phyloP scores from a whole-genome alignment of 768 basidiomycete species.

The Lyophyllum decastes region DNA sequence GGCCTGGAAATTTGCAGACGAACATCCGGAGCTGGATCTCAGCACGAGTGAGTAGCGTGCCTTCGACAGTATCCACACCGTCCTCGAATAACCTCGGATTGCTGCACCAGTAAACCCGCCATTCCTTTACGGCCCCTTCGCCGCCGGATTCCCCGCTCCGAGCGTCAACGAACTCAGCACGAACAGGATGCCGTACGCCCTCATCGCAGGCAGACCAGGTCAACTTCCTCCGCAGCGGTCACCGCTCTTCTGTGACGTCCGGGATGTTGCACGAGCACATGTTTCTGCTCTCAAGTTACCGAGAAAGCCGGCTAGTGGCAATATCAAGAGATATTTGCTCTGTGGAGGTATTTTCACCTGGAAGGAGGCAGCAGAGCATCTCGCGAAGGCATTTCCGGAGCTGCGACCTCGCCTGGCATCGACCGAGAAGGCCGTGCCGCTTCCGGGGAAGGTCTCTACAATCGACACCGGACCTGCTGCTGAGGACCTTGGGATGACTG shows the following conservation, averaged over 20 bases:
- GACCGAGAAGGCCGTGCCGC: background rate
- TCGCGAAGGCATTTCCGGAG: slow-evolving; percentile 25
- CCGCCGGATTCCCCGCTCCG: slow-evolving; percentile 19
- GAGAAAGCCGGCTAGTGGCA: slow-evolving; percentile 15
- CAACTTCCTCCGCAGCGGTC: slow-evolving; percentile 19
- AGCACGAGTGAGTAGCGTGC: too few species aligned
- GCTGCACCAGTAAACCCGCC: slow-evolving; percentile 35
- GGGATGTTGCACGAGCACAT: slow-evolving; percentile 32
- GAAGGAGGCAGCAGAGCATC: slow-evolving; percentile 21
- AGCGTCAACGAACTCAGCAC: slow-evolving; percentile 21
- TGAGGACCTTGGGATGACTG: slow-evolving; percentile 11
- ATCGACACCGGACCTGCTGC: slow-evolving; percentile 14
- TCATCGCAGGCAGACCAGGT: slow-evolving; percentile 26
- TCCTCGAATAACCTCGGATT: too few species aligned
- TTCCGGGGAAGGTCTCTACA: slow-evolving; percentile 10
- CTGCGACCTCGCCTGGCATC: slow-evolving; percentile 20
- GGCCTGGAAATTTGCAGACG: slow-evolving; percentile 38
- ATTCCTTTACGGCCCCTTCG: slow-evolving; percentile 34
- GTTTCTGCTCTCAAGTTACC: slow-evolving; percentile 26
- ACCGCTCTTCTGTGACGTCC: slow-evolving; percentile 28
- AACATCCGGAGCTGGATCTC: slow-evolving; percentile 35
- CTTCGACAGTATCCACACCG: too few species aligned
- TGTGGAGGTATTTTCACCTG: slow-evolving; percentile 22
- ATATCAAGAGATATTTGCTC: slow-evolving; percentile 33
- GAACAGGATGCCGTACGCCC: slow-evolving; percentile 24